Percentiles rank a stretch among this genome's conserved stretches.
These are phyloP conservation scores for Ceratopteris richardii DNA, from an alignment of 75 land plant genomes.

Conservation along the genomic window DNA sequence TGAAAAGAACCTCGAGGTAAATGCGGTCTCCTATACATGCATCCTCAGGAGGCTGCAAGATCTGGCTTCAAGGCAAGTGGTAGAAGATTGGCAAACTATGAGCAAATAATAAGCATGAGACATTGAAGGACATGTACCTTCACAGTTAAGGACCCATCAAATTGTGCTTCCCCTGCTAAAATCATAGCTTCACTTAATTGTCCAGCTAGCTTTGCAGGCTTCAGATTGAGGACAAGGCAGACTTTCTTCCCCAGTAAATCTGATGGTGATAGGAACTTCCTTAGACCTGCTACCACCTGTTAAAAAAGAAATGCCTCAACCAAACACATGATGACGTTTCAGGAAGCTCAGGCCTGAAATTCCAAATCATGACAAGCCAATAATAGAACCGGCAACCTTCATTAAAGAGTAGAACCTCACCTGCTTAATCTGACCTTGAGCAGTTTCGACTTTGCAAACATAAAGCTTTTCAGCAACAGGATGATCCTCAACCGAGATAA, in stretches of 20 bases:
- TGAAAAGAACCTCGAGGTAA: conserved; percentile 24
- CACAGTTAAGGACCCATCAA: conserved; percentile 22
- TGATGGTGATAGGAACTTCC: conserved; percentile 20
- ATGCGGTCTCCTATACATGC: conserved; percentile 28
- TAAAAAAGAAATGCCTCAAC: conserved; percentile 6
- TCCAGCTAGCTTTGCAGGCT: conserved; percentile 36
- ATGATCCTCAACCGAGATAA: conserved; percentile 20
- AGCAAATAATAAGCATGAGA: no score
- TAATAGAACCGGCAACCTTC: no score
- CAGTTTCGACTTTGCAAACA: conserved; percentile 26
- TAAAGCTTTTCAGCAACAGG: conserved; percentile 28
- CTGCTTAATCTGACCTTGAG: conserved; percentile 12
- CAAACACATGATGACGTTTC: no score
- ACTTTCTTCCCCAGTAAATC: conserved; percentile 28
- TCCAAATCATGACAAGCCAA: neutral
- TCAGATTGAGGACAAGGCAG: conserved; percentile 28
- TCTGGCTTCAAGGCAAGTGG: conserved; percentile 4
- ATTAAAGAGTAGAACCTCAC: neutral
- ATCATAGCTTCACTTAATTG: conserved; percentile 42
- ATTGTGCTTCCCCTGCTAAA: conserved; percentile 22
- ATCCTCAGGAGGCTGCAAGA: conserved; percentile 22
- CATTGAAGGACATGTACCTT: conserved; percentile 14
- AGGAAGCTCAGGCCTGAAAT: neutral
- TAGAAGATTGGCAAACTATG: neutral
- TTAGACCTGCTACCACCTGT: conserved; percentile 38